Evolutionary conservation across 768 basidiomycete genomes (phyloP).

Genomic region (Collybia nuda): DNA sequence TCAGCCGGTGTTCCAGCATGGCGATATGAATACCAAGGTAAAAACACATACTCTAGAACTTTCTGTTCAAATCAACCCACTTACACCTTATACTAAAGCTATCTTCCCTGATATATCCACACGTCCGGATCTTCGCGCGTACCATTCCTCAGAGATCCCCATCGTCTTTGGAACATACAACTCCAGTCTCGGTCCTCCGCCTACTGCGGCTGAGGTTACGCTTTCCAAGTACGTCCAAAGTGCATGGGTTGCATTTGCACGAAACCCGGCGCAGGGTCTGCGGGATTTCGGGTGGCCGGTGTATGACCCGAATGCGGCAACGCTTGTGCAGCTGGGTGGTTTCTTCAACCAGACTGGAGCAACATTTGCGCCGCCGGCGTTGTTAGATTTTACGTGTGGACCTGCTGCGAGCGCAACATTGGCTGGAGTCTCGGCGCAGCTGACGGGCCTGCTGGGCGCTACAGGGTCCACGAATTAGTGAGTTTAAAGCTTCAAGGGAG

Average conservation of each 20-base stretch:
- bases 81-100: slow-evolving; percentile 13
- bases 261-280: slow-evolving; percentile 31
- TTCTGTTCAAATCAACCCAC: background rate
- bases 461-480: background rate
- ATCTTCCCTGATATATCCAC: slow-evolving; percentile 36
- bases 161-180: slow-evolving; percentile 37
- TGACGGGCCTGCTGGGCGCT: background rate
- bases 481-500: background rate
- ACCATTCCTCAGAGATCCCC: slow-evolving; percentile 38
- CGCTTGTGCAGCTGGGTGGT: slow-evolving; percentile 9
- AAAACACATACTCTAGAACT: slow-evolving; percentile 13
- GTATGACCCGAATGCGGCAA: slow-evolving; percentile 12
- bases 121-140: slow-evolving; percentile 32
- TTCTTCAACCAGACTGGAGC: slow-evolving; percentile 11
- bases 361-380: background rate
- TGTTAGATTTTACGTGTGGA: slow-evolving; percentile 10
- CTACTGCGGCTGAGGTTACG: slow-evolving; percentile 17
- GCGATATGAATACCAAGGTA: slow-evolving; percentile 21
- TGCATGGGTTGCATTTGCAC: slow-evolving; percentile 40
- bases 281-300: slow-evolving; percentile 19
- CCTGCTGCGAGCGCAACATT: background rate
- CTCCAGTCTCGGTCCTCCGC: slow-evolving; percentile 19
- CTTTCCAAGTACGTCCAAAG: slow-evolving; percentile 33
- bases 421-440: background rate
- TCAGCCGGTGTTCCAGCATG: slow-evolving; percentile 22